Percentiles rank a stretch among this genome's conserved stretches.
Evolutionary conservation across 345 rosid genomes (phyloP).

Genomic region (Pistacia integerrima): DNA sequence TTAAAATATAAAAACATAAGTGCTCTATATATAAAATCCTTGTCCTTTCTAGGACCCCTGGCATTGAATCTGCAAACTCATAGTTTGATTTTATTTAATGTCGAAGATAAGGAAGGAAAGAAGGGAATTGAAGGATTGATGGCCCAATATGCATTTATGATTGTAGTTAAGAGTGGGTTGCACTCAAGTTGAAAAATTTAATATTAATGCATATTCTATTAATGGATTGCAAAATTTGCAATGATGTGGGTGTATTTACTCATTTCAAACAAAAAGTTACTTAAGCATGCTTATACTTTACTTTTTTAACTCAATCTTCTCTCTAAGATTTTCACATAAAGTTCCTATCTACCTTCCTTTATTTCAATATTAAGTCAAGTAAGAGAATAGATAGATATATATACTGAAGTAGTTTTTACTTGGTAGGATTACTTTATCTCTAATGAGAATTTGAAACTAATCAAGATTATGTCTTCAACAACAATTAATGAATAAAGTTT

Average conservation of each 20-base stretch:
- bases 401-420: background rate
- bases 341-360: background rate
- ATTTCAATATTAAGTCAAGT: background rate
- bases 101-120: slow-evolving; percentile 8
- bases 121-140: background rate
- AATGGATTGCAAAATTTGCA: background rate
- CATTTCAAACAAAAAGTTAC: background rate
- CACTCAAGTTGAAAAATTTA: slow-evolving; percentile 11
- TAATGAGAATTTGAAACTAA: background rate
- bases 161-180: slow-evolving; percentile 32
- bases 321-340: background rate
- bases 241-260: slow-evolving; percentile 4
- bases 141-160: slow-evolving; percentile 27
- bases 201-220: background rate
- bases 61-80: slow-evolving; percentile 31
- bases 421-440: background rate
- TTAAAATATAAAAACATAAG: background rate
- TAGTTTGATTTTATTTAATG: slow-evolving; percentile 19
- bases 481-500: no score
- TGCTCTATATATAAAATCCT: background rate
- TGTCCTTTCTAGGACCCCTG: slow-evolving; percentile 20
- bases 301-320: background rate
- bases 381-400: no score
- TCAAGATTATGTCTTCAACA: background rate
- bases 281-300: background rate